Evolutionary conservation across 495 filamentous ascomycete species (phyloP).

Genomic region (Entonaema liquescens): DNA sequence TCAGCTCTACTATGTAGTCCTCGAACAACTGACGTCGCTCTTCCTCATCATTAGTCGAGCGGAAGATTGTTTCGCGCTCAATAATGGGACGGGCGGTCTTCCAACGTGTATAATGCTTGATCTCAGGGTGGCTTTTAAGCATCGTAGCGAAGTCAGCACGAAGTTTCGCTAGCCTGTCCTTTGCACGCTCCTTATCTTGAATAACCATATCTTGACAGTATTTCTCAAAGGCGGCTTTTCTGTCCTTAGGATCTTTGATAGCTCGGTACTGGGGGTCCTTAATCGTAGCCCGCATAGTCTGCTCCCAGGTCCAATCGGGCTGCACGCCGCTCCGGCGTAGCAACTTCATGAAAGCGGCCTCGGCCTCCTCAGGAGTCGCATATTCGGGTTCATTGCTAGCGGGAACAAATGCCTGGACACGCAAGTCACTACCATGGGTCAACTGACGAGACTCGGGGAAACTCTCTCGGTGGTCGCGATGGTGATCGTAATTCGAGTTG

Average conservation of each 20-base stretch:
- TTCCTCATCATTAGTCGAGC: slow-evolving; percentile 84
- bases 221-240: slow-evolving; percentile 94
- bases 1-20: slow-evolving; percentile 88
- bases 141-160: slow-evolving; percentile 94
- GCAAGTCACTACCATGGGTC: slow-evolving; percentile 71
- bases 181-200: slow-evolving; percentile 94
- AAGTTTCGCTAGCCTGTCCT: slow-evolving; percentile 92
- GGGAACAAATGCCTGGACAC: slow-evolving; percentile 68
- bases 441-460: slow-evolving; percentile 71
- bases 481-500: slow-evolving; percentile 47
- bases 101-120: slow-evolving; percentile 98
- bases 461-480: slow-evolving; percentile 60
- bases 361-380: slow-evolving; percentile 85
- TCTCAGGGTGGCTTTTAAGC: slow-evolving; percentile 95
- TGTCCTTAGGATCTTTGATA: slow-evolving; percentile 91
- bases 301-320: slow-evolving; percentile 91
- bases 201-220: slow-evolving; percentile 88
- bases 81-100: slow-evolving; percentile 95
- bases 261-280: slow-evolving; percentile 94
- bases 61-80: slow-evolving; percentile 93
- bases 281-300: slow-evolving; percentile 86
- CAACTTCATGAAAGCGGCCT: slow-evolving; percentile 91
- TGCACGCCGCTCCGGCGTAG: slow-evolving; percentile 85
- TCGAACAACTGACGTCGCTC: slow-evolving; percentile 94
- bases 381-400: slow-evolving; percentile 83